phyloP scores from a whole-genome alignment of 1,284 basidiomycete species.

The Apiotrichum veenhuisii region DNA sequence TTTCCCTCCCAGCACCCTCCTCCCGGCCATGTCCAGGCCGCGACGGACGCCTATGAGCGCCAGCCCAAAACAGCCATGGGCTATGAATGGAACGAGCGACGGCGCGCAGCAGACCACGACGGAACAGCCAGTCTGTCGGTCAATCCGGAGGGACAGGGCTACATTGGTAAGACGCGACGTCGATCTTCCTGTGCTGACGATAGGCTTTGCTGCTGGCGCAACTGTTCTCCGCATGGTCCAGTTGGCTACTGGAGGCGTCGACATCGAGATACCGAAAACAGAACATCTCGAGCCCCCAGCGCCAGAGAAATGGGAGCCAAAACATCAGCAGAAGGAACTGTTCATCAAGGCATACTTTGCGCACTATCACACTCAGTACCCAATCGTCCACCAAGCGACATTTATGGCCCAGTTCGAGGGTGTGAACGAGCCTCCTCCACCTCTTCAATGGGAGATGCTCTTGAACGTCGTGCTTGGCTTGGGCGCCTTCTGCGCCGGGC shows the following conservation, averaged over 20 bases:
- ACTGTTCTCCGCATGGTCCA: slow-evolving; percentile 26
- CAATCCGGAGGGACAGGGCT: slow-evolving; percentile 23
- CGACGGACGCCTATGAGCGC: slow-evolving; percentile 13
- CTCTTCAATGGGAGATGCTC: slow-evolving; percentile 22
- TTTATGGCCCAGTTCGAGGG: slow-evolving; percentile 30
- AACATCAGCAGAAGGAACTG: slow-evolving; percentile 1
- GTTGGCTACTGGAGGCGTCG: slow-evolving; percentile 15
- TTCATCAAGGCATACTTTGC: slow-evolving; percentile 28
- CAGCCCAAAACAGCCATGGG: slow-evolving; percentile 16
- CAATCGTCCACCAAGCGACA: slow-evolving; percentile 28
- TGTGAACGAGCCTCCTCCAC: slow-evolving; percentile 22
- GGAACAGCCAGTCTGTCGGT: slow-evolving; percentile 26
- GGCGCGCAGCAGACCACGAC: slow-evolving; percentile 14
- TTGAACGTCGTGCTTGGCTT: slow-evolving; percentile 22
- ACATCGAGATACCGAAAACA: not conserved
- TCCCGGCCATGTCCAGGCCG: slow-evolving; percentile 1
- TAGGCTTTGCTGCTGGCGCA: slow-evolving; percentile 25
- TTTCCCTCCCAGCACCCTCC: not conserved
- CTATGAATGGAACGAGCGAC: slow-evolving; percentile 25
- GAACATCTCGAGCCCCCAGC: slow-evolving; percentile 1
- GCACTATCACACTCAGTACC: slow-evolving; percentile 29
- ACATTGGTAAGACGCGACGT: slow-evolving; percentile 19
- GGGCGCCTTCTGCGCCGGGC: slow-evolving; percentile 24
- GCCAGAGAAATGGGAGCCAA: slow-evolving; percentile 11
- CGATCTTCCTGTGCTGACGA: not conserved